Percentiles rank a stretch among this genome's conserved stretches.
Evolutionary conservation across 208 protist genomes (phyloP).

Genomic region (Acanthamoeba castellanii): DNA sequence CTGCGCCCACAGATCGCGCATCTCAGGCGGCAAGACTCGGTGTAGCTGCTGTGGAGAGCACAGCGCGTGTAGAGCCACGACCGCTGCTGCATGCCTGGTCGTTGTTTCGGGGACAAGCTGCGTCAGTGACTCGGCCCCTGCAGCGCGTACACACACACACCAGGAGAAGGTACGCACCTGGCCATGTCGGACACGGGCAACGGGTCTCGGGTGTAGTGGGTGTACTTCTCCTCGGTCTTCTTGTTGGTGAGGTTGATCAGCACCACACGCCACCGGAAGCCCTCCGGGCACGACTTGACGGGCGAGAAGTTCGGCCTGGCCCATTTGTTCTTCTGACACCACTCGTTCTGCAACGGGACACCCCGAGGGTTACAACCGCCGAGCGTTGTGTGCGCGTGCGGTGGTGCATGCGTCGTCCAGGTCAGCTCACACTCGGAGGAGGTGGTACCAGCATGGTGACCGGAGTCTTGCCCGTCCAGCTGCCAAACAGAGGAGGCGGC

Average conservation of each 20-base stretch:
- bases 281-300: constrained; percentile 20
- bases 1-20: constrained; percentile 71
- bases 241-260: constrained; percentile 75
- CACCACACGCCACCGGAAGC: constrained; percentile 31
- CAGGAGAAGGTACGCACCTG: neutral
- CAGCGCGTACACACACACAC: too few relatives aligned
- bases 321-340: constrained; percentile 76
- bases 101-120: neutral
- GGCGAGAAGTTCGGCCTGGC: constrained; percentile 47
- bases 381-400: neutral
- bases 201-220: constrained; percentile 46
- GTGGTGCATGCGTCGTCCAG: neutral
- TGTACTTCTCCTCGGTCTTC: constrained; percentile 70
- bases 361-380: too few relatives aligned
- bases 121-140: too few relatives aligned
- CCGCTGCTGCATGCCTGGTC: constrained; percentile 5
- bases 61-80: constrained; percentile 65
- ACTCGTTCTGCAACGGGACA: constrained; percentile 19
- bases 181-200: constrained; percentile 48
- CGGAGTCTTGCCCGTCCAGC: constrained; percentile 73
- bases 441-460: constrained; percentile 68
- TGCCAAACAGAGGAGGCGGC: constrained; percentile 71
- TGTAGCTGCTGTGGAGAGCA: constrained; percentile 57
- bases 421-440: neutral
- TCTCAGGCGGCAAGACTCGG: constrained; percentile 46